Base-by-base conservation (phyloP, 1,284 basidiomycete genomes). In the Entoloma clypeatum region DNA sequence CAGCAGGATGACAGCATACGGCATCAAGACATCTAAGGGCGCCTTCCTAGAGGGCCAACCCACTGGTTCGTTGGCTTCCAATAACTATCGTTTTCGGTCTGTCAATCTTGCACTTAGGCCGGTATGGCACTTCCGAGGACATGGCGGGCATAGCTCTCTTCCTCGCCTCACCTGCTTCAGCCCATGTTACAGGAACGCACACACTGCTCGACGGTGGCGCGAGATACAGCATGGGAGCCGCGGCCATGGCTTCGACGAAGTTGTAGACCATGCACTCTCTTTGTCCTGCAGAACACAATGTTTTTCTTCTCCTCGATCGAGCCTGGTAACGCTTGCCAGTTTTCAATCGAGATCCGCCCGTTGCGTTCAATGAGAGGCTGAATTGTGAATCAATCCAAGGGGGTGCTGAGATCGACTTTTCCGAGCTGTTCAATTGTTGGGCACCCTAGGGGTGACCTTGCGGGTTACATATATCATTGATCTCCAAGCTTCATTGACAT, bases 1-100 rank as follows among this genome's bases (percentile, higher is more conserved):
- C 0, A 86, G 84, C 39, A 87, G 84, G 61, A 93, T 94, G 91
- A 93, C 91, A 1, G 76, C 83, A 0, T 90, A 72, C 41, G 86
- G 81, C 3, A 69, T 91, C 53, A 75, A 79, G 54, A 71, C 66
- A 22, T 63, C 64, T 4, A 75, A 74, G 34, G 72, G 77, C n/a
- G 61, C 51, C 2, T 72, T 88, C 45, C 67, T 64, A 17, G 55
- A 61, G 0, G 57, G 56, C 5, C 79, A 85, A 50, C 85, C 84
- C 5, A 79, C 75, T 54, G 82, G 83, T 79, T 54, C n/a, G 62
- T 50, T 29, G 30, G 22, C 9, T 13, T 2, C 28, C 17, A 17
- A 2, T 25, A 14, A 29, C 33, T 9, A 27, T 14, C 19, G 21
- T 14, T 14, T 7, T 26, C 31, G 10, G 34, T 23, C 19, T 37